A percentile compares a stretch with the other conserved stretches of the same genome.
phyloP scores from a whole-genome alignment of 768 basidiomycete genomes.

The Pulveroboletus sp. region DNA sequence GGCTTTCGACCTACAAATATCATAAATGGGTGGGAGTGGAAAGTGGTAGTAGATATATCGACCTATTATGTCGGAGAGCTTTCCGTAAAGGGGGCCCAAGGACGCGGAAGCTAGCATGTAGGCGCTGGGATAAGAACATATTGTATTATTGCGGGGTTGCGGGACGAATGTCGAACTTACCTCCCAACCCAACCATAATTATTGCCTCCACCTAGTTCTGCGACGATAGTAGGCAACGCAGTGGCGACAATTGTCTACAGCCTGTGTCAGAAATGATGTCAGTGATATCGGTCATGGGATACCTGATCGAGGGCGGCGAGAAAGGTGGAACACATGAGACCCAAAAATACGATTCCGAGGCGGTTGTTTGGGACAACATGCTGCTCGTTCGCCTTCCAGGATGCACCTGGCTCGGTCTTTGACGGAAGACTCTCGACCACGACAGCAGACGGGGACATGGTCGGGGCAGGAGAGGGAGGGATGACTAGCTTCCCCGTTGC shows the following conservation, averaged over 20 bases:
- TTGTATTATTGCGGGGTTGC: background rate
- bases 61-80: slow-evolving; percentile 42
- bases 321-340: slow-evolving; percentile 43
- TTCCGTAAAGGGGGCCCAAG: slow-evolving; percentile 47
- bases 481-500: too few relatives aligned
- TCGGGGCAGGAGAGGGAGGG: background rate
- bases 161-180: slow-evolving; percentile 16
- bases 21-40: background rate
- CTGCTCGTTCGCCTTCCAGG: slow-evolving; percentile 39
- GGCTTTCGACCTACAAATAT: slow-evolving; percentile 33
- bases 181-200: slow-evolving; percentile 52
- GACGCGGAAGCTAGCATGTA: slow-evolving; percentile 46
- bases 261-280: background rate
- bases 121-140: slow-evolving; percentile 29
- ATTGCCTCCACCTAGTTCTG: slow-evolving; percentile 41
- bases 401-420: slow-evolving; percentile 26
- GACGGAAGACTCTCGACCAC: background rate
- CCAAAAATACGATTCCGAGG: slow-evolving; percentile 40
- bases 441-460: slow-evolving; percentile 9
- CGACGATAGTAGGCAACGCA: slow-evolving; percentile 49
- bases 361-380: slow-evolving; percentile 44
- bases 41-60: background rate
- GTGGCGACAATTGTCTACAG: slow-evolving; percentile 46
- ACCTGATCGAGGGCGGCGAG: slow-evolving; percentile 50
- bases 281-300: background rate